phyloP scores from a whole-genome alignment of 345 rosid species.

The Pugionium dolabratum region DNA sequence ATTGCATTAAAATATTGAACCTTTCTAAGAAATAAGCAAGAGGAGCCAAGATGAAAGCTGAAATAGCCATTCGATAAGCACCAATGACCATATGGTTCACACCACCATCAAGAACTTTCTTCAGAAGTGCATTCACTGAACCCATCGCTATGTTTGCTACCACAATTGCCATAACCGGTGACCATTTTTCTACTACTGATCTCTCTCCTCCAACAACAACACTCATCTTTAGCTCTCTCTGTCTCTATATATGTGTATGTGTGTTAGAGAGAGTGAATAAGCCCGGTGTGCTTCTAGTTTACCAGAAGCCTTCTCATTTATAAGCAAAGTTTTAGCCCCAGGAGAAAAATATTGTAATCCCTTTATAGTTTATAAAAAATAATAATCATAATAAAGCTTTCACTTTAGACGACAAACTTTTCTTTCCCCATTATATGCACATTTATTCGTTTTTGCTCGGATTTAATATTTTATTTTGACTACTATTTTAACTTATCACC shows the following conservation, averaged over 20 bases:
- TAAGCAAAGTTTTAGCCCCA: conserved; percentile 8
- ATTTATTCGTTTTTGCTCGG: too few relatives aligned
- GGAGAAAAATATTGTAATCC: too few relatives aligned
- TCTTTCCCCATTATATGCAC: too few relatives aligned
- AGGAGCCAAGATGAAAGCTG: conserved; percentile 54
- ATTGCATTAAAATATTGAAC: conserved; percentile 20
- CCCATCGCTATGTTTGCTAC: conserved; percentile 51
- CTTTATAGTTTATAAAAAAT: too few relatives aligned
- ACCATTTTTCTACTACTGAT: conserved; percentile 37
- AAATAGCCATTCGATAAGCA: conserved; percentile 58
- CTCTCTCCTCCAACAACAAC: neutral
- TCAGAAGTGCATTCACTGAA: conserved; percentile 58
- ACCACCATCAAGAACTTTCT: conserved; percentile 58
- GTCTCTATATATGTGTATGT: neutral
- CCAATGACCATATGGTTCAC: conserved; percentile 53
- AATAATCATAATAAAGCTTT: neutral
- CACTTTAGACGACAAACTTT: too few relatives aligned
- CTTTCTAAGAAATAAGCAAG: conserved; percentile 55
- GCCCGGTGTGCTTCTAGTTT: neutral
- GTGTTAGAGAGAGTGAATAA: conserved; percentile 28
- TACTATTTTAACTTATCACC: too few relatives aligned
- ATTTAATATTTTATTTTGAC: too few relatives aligned
- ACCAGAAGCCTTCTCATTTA: conserved; percentile 6
- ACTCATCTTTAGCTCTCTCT: conserved; percentile 19
- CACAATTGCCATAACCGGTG: conserved; percentile 51